Conservation (phyloP, 352 stramenopile genomes). For the Elongisporangium prolatum region DNA sequence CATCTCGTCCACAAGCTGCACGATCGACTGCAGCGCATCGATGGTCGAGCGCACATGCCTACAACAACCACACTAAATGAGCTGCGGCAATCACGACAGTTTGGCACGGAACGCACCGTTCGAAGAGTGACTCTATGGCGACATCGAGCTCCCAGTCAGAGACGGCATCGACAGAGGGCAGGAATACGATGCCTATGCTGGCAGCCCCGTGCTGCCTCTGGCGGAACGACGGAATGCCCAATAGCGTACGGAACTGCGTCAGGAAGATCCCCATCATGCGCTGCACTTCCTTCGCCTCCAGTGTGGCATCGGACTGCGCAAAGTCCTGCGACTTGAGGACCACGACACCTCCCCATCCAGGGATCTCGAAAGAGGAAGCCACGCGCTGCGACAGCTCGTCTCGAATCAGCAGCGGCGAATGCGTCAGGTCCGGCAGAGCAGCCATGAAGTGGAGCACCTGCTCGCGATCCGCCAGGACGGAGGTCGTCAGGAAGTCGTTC, state of each 20-base stretch:
- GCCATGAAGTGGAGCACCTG: conserved; percentile 79
- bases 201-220: conserved; percentile 18
- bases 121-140: conserved; percentile 38
- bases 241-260: conserved; percentile 49
- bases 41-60: conserved; percentile 56
- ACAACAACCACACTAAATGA: background rate
- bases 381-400: conserved; percentile 8
- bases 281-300: conserved; percentile 26
- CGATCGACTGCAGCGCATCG: conserved; percentile 66
- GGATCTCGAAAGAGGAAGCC: conserved; percentile 65
- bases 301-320: background rate
- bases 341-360: conserved; percentile 57
- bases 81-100: background rate
- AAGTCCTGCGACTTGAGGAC: conserved; percentile 39
- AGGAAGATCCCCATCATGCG: conserved; percentile 71
- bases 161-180: conserved; percentile 52
- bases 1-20: conserved; percentile 63
- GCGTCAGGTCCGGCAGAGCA: conserved; percentile 35
- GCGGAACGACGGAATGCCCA: conserved; percentile 60
- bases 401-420: conserved; percentile 58
- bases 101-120: conserved; percentile 17
- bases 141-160: conserved; percentile 74
- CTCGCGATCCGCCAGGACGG: conserved; percentile 64
- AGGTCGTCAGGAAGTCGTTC: conserved; percentile 67
- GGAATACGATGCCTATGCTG: conserved; percentile 25